Evolutionary conservation across 2,329 filamentous ascomycete genomes (phyloP).

Genomic region (Huntiella decipiens): DNA sequence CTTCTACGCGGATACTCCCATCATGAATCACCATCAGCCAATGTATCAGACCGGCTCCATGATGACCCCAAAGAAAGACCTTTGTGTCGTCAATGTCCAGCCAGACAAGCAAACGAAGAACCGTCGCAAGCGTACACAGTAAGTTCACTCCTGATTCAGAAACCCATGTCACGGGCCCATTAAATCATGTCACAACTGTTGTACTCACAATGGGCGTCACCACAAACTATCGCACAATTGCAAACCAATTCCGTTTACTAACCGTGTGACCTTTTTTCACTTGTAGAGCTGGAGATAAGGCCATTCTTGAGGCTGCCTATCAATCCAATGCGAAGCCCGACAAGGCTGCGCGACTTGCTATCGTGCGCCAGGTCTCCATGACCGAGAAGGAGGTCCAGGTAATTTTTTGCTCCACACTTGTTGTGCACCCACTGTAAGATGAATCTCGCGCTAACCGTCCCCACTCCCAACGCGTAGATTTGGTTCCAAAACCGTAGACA

Average conservation of each 20-base stretch:
- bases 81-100: constrained; percentile 12
- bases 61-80: constrained; percentile 10
- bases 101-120: constrained; percentile 13
- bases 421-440: neutral
- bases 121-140: constrained; percentile 13
- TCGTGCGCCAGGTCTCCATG: constrained; percentile 69
- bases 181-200: neutral
- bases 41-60: constrained; percentile 6
- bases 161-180: too few relatives aligned
- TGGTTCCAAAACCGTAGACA: constrained; percentile 96
- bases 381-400: constrained; percentile 97
- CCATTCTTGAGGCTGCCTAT: constrained; percentile 73
- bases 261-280: neutral
- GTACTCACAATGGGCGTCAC: neutral
- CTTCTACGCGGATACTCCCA: constrained; percentile 1
- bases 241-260: constrained; percentile 11
- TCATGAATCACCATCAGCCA: constrained; percentile 8
- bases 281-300: constrained; percentile 69
- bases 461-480: constrained; percentile 38
- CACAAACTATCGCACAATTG: too few relatives aligned
- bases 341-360: constrained; percentile 66
- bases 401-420: constrained; percentile 14
- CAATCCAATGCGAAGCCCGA: constrained; percentile 74
- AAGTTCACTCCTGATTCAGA: constrained; percentile 1
- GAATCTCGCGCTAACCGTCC: neutral